Base-by-base conservation (phyloP, 768 basidiomycete species). In the Sutorius australiensis region DNA sequence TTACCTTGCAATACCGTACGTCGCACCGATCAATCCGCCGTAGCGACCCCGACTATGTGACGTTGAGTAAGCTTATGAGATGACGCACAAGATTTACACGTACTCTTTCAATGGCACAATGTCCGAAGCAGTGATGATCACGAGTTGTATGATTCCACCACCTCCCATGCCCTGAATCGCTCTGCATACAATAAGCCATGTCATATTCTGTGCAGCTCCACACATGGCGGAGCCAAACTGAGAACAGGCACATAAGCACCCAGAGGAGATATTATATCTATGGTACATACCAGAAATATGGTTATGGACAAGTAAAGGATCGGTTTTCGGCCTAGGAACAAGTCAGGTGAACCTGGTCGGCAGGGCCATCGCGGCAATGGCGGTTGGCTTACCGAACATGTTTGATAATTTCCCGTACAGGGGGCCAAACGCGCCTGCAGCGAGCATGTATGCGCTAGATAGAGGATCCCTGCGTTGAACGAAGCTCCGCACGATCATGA, bases 141-240 rank as follows among this genome's bases (percentile, higher is more conserved):
- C 85, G 57, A 90, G 72, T 63, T 88, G 87, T 16, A 90, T 73
- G 54, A 91, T 84, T 6, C 87, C 89, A 11, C 88, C 89, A 9
- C 88, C 89, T 24, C 91, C 91, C 31, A 92, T 82, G 10, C 91
- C 91, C 65, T 92, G 91, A 3, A 94, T 73, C 2, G 88, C 90
- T 57, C 91, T 80, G 40, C 80, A 80, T 1, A 87, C 75, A 33
- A 91, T 82, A 14, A 94, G 72, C 91, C 87, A 89, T 3, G 73
- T 77, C 80, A 92, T 86, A 50, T 48, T 82, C 64, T 92, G 86
- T 0, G 90, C 89, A 2, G 33, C 33, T 24, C 24, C 24, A 24
- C 24, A 24, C 24, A 24, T 24, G 24, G 24, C 24, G 24, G 24
- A 24, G 24, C 24, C 24, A 24, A 24, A 24, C 24, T 24, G 4